Conservation (phyloP, 305 asterid genomes). For the Fraxinus ornus region DNA sequence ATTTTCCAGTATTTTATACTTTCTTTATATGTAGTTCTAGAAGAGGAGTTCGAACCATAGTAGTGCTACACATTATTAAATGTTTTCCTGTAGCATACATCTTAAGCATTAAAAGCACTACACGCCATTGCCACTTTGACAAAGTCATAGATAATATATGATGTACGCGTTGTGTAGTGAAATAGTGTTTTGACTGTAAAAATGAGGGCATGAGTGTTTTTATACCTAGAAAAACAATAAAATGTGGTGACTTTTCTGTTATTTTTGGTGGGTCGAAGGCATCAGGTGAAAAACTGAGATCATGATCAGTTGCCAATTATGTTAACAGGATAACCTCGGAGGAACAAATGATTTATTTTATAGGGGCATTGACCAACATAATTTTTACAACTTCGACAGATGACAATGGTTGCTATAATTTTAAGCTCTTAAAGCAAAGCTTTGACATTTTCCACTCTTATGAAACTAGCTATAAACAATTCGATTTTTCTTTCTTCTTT, state of each 20-base stretch:
- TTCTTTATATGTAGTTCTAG: slow-evolving; percentile 9
- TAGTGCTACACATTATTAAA: slow-evolving; percentile 14
- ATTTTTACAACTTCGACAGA: not conserved
- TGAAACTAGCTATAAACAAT: not conserved
- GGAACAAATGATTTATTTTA: not conserved
- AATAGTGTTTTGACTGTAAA: not conserved
- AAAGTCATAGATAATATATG: not conserved
- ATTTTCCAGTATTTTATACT: slow-evolving; percentile 16
- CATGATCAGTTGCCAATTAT: not conserved
- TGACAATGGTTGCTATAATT: not conserved
- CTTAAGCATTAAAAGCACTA: not conserved
- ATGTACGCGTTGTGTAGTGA: not conserved
- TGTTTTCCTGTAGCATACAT: not conserved
- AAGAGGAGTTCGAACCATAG: not conserved
- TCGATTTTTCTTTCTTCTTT: not conserved
- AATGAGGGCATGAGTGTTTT: not conserved
- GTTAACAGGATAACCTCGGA: not conserved
- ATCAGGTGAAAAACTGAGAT: not conserved
- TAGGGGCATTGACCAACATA: not conserved
- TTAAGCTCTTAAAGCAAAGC: not conserved
- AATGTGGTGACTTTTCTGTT: not conserved
- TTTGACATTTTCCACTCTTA: not conserved
- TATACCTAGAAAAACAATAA: not conserved
- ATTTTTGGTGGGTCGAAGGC: not conserved
- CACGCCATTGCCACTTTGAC: not conserved